Evolutionary conservation across 2,329 filamentous ascomycete species (phyloP).

Genomic region (Claviceps sp.): DNA sequence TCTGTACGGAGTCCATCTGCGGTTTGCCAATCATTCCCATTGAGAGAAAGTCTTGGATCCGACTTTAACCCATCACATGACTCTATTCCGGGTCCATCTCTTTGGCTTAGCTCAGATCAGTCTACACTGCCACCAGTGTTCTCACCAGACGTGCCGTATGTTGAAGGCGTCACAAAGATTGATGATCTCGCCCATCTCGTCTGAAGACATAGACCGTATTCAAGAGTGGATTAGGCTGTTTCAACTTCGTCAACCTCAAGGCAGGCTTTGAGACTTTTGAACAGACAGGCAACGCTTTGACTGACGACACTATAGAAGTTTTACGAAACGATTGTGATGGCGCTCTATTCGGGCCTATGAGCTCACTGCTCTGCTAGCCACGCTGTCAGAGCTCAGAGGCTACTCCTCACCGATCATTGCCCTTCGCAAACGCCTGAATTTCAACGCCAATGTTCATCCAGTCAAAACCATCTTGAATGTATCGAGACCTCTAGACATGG

Average conservation of each 20-base stretch:
- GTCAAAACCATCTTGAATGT: conserved; percentile 70
- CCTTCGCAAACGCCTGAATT: conserved; percentile 83
- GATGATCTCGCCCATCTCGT: too few relatives aligned
- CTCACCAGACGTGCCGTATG: too few relatives aligned
- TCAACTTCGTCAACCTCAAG: conserved; percentile 85
- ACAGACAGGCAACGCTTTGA: conserved; percentile 74
- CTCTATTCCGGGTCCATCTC: too few relatives aligned
- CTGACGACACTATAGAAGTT: conserved; percentile 80
- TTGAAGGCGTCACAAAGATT: too few relatives aligned
- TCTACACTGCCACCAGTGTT: too few relatives aligned
- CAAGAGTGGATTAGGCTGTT: conserved; percentile 21
- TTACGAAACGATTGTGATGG: conserved; percentile 87
- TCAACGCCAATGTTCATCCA: conserved; percentile 94
- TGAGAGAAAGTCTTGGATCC: too few relatives aligned
- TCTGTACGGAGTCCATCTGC: too few relatives aligned
- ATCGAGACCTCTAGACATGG: conserved; percentile 70
- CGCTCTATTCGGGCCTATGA: conserved; percentile 90
- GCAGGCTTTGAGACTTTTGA: conserved; percentile 93
- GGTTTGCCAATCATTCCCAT: too few relatives aligned
- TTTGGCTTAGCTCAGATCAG: too few relatives aligned
- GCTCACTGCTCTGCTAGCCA: conserved; percentile 58
- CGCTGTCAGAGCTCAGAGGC: conserved; percentile 57
- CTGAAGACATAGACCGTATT: too few relatives aligned
- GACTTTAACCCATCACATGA: too few relatives aligned
- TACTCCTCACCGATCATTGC: conserved; percentile 97